Evolutionary conservation across 805 yeast species (phyloP).

Genomic region (Myxozyma nipponensis): DNA sequence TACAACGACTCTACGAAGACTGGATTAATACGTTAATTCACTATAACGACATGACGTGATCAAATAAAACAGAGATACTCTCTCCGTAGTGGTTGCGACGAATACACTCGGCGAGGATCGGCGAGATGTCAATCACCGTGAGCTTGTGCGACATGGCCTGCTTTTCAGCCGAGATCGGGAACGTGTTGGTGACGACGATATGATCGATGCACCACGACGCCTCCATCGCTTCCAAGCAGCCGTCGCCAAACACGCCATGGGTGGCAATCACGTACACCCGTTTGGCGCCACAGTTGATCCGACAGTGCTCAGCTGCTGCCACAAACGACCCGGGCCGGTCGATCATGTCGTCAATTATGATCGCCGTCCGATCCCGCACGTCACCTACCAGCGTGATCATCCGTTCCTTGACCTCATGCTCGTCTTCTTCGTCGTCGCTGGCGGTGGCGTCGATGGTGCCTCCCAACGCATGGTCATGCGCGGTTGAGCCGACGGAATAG

Average conservation of each 20-base stretch:
- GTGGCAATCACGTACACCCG: constrained; percentile 88
- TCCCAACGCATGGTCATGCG: constrained; percentile 58
- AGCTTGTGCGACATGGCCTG: constrained; percentile 58
- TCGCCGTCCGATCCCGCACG: constrained; percentile 86
- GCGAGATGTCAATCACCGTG: constrained; percentile 85
- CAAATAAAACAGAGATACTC: constrained; percentile 24
- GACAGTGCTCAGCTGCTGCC: constrained; percentile 97
- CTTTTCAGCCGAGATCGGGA: constrained; percentile 72
- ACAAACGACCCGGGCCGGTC: constrained; percentile 92
- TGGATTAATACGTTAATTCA: not conserved
- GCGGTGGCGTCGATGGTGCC: constrained; percentile 70
- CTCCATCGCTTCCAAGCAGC: constrained; percentile 75
- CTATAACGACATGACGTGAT: constrained; percentile 4
- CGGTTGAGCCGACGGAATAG: constrained; percentile 26
- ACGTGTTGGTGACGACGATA: constrained; percentile 94
- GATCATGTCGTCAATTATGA: constrained; percentile 93
- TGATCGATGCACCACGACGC: constrained; percentile 73
- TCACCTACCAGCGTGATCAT: constrained; percentile 91
- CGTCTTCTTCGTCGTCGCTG: constrained; percentile 85
- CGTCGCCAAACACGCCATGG: constrained; percentile 89
- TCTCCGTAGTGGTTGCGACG: constrained; percentile 95
- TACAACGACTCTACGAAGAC: not conserved
- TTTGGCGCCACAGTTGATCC: constrained; percentile 94
- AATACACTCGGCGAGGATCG: constrained; percentile 95
- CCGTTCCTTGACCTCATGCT: constrained; percentile 41